A percentile compares a stretch with the other conserved stretches of the same genome.
Evolutionary conservation across 2,329 filamentous ascomycete species (phyloP).

Genomic region (Cadophora sp.): DNA sequence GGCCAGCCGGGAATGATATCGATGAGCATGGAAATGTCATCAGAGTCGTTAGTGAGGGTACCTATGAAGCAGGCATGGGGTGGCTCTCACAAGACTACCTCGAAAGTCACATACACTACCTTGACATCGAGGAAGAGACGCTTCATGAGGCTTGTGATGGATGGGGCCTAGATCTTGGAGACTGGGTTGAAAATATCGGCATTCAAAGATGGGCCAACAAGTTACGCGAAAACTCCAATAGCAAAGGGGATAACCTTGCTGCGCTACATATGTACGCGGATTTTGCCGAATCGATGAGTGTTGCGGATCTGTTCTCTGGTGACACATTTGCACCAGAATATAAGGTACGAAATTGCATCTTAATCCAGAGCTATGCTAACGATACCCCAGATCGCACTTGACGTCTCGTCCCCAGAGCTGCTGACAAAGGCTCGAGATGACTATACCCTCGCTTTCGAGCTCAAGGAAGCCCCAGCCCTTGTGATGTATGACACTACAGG

Average conservation of each 20-base stretch:
- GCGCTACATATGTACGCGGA: conserved; percentile 58
- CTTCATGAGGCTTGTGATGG: conserved; percentile 69
- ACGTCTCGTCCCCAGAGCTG: conserved; percentile 37
- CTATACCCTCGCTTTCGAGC: conserved; percentile 58
- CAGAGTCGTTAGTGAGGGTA: conserved; percentile 81
- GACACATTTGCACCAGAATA: conserved; percentile 37
- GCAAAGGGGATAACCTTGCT: conserved; percentile 38
- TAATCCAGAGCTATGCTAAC: not conserved
- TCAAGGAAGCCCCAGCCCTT: conserved; percentile 57
- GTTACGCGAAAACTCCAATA: conserved; percentile 31
- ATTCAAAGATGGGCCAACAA: conserved; percentile 49
- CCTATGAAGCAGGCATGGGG: conserved; percentile 81
- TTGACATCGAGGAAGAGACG: conserved; percentile 65
- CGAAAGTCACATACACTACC: conserved; percentile 45
- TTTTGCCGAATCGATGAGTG: conserved; percentile 67
- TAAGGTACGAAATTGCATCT: conserved; percentile 31
- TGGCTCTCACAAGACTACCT: conserved; percentile 70
- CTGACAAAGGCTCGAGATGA: conserved; percentile 57
- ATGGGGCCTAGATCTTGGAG: conserved; percentile 69
- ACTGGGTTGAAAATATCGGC: conserved; percentile 57
- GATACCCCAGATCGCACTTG: conserved; percentile 36
- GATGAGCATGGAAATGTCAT: conserved; percentile 72
- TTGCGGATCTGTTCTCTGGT: conserved; percentile 62
- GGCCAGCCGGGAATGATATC: conserved; percentile 73
- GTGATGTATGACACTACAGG: conserved; percentile 30